phyloP scores from a whole-genome alignment of 352 stramenopile species.

The Globisporangium camurandrum region DNA sequence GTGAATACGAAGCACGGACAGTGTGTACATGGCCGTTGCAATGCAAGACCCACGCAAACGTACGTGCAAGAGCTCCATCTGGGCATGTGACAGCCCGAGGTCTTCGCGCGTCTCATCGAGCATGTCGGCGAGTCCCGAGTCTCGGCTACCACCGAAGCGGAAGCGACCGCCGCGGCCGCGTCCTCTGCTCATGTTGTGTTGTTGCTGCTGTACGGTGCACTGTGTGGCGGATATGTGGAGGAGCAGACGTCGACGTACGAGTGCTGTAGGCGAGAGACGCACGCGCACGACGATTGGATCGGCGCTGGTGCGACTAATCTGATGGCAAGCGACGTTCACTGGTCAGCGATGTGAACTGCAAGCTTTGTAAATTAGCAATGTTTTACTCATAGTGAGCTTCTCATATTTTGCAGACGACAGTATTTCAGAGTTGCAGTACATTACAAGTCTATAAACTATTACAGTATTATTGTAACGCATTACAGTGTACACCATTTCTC shows the following conservation, averaged over 20 bases:
- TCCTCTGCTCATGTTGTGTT: conserved; percentile 55
- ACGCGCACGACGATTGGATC: not conserved
- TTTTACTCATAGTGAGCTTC: too few relatives aligned
- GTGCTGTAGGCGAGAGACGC: not conserved
- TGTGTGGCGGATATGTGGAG: not conserved
- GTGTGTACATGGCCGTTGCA: too few relatives aligned
- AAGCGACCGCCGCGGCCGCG: conserved; percentile 46
- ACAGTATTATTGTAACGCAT: too few relatives aligned
- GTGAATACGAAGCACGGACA: too few relatives aligned
- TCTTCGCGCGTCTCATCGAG: conserved; percentile 71
- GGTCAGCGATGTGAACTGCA: too few relatives aligned
- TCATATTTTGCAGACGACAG: too few relatives aligned
- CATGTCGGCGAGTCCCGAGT: conserved; percentile 56
- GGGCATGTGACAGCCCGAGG: conserved; percentile 50
- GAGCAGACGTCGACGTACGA: not conserved
- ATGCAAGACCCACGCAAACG: not conserved
- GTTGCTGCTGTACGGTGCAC: not conserved
- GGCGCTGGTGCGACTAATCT: too few relatives aligned
- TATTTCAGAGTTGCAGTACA: too few relatives aligned
- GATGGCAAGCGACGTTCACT: too few relatives aligned
- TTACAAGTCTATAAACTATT: too few relatives aligned
- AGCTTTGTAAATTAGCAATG: too few relatives aligned
- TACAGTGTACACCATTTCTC: too few relatives aligned
- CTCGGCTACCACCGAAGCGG: conserved; percentile 63
- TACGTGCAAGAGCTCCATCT: conserved; percentile 67